Percentiles rank a stretch among this genome's conserved stretches.
phyloP scores from a whole-genome alignment of 495 filamentous ascomycete genomes.

The Tuber brumale region DNA sequence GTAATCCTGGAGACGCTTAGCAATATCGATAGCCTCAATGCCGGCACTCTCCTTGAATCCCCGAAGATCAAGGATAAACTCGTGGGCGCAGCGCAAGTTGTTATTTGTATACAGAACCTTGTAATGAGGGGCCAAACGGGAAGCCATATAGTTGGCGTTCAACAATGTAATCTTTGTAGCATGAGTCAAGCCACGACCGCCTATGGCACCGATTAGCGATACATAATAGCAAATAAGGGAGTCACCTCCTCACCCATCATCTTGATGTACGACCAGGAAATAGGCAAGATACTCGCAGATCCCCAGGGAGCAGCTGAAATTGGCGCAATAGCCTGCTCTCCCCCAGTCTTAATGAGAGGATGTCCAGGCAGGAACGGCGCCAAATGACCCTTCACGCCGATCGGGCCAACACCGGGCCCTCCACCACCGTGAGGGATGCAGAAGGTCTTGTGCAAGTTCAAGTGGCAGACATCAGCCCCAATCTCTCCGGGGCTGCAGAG shows the following conservation, averaged over 20 bases:
- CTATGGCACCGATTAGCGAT: constrained; percentile 19
- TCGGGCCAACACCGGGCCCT: constrained; percentile 90
- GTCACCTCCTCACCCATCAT: constrained; percentile 60
- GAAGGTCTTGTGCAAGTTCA: constrained; percentile 99
- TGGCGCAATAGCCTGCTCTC: constrained; percentile 57
- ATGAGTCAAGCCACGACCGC: constrained; percentile 78
- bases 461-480: constrained; percentile 94
- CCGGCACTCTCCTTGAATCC: constrained; percentile 77
- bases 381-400: constrained; percentile 83
- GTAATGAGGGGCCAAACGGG: constrained; percentile 82
- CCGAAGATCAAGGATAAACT: constrained; percentile 94
- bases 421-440: constrained; percentile 98
- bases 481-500: constrained; percentile 96
- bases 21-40: constrained; percentile 92
- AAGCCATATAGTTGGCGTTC: constrained; percentile 96
- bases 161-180: constrained; percentile 91
- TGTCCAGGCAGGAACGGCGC: constrained; percentile 72
- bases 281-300: constrained; percentile 87
- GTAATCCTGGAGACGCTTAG: constrained; percentile 96
- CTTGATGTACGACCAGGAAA: constrained; percentile 95
- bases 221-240: constrained; percentile 42
- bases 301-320: constrained; percentile 86
- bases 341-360: constrained; percentile 58
- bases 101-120: constrained; percentile 87
- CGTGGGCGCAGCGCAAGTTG: constrained; percentile 84